These are phyloP conservation scores for Lophiotrema nucula DNA, from an alignment of 495 filamentous ascomycete genomes.

Conservation along the genomic window DNA sequence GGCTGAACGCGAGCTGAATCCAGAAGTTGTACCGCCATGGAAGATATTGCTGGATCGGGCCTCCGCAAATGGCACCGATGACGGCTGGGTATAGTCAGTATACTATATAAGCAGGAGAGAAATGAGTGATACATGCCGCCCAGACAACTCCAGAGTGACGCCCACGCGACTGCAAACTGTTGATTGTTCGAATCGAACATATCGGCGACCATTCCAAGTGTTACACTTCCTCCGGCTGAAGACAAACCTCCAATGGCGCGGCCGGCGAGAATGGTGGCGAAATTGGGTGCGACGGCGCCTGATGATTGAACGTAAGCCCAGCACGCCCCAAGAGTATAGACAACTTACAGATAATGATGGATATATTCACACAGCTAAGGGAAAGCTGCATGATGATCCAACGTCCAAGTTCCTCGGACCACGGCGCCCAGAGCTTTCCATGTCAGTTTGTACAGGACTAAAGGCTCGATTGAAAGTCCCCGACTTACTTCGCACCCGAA, in stretches of 20 bases:
- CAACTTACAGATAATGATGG: slow-evolving; percentile 68
- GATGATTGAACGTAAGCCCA: too few relatives aligned
- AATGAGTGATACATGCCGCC: too few relatives aligned
- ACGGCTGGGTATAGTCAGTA: too few relatives aligned
- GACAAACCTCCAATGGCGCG: slow-evolving; percentile 68
- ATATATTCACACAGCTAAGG: slow-evolving; percentile 69
- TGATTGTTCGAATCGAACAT: slow-evolving; percentile 72
- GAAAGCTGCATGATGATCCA: slow-evolving; percentile 69
- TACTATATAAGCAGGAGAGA: too few relatives aligned
- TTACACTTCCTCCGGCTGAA: slow-evolving; percentile 76
- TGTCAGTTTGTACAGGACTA: slow-evolving; percentile 55
- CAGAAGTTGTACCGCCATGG: slow-evolving; percentile 62
- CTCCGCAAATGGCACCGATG: slow-evolving; percentile 74
- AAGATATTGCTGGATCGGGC: slow-evolving; percentile 64
- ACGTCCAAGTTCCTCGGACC: slow-evolving; percentile 76
- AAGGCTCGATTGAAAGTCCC: too few relatives aligned
- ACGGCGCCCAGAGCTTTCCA: slow-evolving; percentile 43
- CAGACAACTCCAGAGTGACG: slow-evolving; percentile 54
- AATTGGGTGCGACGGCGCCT: slow-evolving; percentile 68
- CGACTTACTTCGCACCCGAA: slow-evolving; percentile 82
- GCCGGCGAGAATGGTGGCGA: slow-evolving; percentile 61
- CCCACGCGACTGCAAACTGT: slow-evolving; percentile 52
- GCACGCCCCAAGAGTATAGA: too few relatives aligned
- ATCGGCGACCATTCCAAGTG: slow-evolving; percentile 76
- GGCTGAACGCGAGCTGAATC: slow-evolving; percentile 56